Conservation (phyloP, 2,329 filamentous ascomycete species). For the Beauveria asiatica region DNA sequence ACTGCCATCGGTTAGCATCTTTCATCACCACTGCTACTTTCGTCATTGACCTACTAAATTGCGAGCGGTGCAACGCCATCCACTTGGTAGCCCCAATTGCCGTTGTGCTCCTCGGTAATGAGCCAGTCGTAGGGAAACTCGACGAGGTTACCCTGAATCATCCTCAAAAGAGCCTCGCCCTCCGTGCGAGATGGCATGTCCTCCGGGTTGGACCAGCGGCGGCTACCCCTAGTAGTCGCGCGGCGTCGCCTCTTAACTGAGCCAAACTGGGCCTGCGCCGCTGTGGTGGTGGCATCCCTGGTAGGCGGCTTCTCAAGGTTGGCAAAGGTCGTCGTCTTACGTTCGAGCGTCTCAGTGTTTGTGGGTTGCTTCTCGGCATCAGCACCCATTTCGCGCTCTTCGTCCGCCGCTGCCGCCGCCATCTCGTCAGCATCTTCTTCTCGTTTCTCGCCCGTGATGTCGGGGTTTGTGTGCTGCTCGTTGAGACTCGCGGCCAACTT, state of each 20-base stretch:
- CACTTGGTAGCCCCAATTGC: conserved; percentile 95
- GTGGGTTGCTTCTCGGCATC: conserved; percentile 22
- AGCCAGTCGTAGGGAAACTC: conserved; percentile 96
- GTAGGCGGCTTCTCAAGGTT: conserved; percentile 40
- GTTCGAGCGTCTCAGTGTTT: conserved; percentile 34
- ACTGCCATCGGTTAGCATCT: background rate
- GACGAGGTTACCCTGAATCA: conserved; percentile 83
- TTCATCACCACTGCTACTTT: background rate
- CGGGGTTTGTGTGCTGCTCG: conserved; percentile 25
- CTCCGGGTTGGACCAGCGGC: conserved; percentile 57
- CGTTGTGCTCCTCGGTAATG: conserved; percentile 79
- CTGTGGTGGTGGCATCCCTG: conserved; percentile 21
- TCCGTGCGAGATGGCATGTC: conserved; percentile 68
- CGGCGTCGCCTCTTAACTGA: conserved; percentile 56
- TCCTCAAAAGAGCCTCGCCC: conserved; percentile 69
- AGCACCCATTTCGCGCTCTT: conserved; percentile 13
- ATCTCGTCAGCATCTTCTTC: background rate
- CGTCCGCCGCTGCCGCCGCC: background rate
- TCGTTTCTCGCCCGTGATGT: conserved; percentile 13
- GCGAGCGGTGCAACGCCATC: conserved; percentile 93
- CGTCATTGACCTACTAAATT: conserved; percentile 68
- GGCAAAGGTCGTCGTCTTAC: conserved; percentile 50
- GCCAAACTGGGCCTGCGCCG: conserved; percentile 28
- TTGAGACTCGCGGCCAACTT: conserved; percentile 25
- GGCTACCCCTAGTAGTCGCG: conserved; percentile 61